Percentiles rank a stretch among this genome's conserved stretches.
Conservation (phyloP, 345 rosid species). For the Citrus sinensis region DVS_A1.0 CM039168.1:886501-887000, state of each 20-base stretch:
- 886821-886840: conserved; percentile 42
- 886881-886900: conserved; percentile 53
- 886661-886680: conserved; percentile 18
- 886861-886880: conserved; percentile 49
- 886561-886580: not conserved
- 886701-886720: not conserved
- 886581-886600: not conserved
- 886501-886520: too few relatives aligned
- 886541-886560: not conserved
- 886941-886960: conserved; percentile 44
- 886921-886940: conserved; percentile 59
- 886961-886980: conserved; percentile 56
- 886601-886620: not conserved
- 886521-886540: not conserved
- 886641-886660: conserved; percentile 23
- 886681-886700: conserved; percentile 28
- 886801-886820: not conserved
- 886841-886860: conserved; percentile 53
- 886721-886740: not conserved
- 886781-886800: not conserved
- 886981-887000: conserved; percentile 50
- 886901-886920: conserved; percentile 60
- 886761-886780: not conserved
- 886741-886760: not conserved
- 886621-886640: conserved; percentile 22